phyloP scores from a whole-genome alignment of 2,329 filamentous ascomycete species.

The Xylariaceae sp. region DNA sequence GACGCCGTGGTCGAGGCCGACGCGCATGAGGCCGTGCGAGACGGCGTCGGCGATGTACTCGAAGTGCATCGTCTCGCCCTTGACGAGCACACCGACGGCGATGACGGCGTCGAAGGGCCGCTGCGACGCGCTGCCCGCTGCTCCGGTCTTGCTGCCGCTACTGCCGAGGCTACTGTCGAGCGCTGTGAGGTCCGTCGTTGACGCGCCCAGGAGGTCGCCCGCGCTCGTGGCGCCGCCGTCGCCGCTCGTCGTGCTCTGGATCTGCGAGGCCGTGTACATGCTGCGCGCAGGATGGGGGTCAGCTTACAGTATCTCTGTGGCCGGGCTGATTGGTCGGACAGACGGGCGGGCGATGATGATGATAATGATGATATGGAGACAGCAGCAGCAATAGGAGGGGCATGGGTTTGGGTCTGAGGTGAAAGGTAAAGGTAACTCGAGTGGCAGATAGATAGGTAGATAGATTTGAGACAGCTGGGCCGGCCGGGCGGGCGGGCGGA shows the following conservation, averaged over 20 bases:
- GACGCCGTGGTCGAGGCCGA: slow-evolving; percentile 81
- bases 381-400: too few species aligned
- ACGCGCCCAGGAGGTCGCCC: slow-evolving; percentile 66
- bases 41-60: slow-evolving; percentile 95
- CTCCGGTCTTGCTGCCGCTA: slow-evolving; percentile 30
- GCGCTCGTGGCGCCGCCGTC: slow-evolving; percentile 57
- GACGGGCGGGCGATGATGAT: too few species aligned
- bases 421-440: too few species aligned
- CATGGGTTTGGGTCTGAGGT: too few species aligned
- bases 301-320: neutral
- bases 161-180: too few species aligned
- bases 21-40: slow-evolving; percentile 85
- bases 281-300: slow-evolving; percentile 33
- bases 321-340: too few species aligned
- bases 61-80: slow-evolving; percentile 99
- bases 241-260: slow-evolving; percentile 62
- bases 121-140: slow-evolving; percentile 27
- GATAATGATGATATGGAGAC: too few species aligned
- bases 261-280: slow-evolving; percentile 76
- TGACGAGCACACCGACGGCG: slow-evolving; percentile 92
- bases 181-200: slow-evolving; percentile 58
- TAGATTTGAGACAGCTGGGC: neutral
- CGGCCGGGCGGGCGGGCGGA: slow-evolving; percentile 1
- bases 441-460: neutral
- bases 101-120: slow-evolving; percentile 87